Conservation (phyloP, 768 basidiomycete species). For the Kwoniella shandongensis region DNA sequence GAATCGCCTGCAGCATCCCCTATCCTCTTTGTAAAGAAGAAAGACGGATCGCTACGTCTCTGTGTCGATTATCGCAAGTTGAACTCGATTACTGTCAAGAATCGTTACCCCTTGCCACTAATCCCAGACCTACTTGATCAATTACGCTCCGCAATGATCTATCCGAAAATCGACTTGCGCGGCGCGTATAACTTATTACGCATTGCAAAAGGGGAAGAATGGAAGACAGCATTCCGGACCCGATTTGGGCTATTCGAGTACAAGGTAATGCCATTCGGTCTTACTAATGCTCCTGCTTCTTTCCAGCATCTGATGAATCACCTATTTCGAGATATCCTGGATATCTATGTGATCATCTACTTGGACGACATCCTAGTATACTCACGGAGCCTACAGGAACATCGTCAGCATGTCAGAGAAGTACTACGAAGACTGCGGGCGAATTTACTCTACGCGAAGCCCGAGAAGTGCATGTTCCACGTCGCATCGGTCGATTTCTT, state of each 20-base stretch:
- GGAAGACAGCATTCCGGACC: slow-evolving; percentile 57
- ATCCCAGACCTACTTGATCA: too few relatives aligned
- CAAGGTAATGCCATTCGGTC: slow-evolving; percentile 40
- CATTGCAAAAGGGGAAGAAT: slow-evolving; percentile 57
- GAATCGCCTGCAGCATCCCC: too few relatives aligned
- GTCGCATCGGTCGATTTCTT: slow-evolving; percentile 27
- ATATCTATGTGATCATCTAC: slow-evolving; percentile 23
- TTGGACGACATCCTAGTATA: slow-evolving; percentile 42
- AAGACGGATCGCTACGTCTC: too few relatives aligned
- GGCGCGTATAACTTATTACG: too few relatives aligned
- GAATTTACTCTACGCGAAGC: slow-evolving; percentile 20
- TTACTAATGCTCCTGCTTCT: slow-evolving; percentile 36
- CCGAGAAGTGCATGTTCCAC: slow-evolving; percentile 36
- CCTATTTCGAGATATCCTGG: slow-evolving; percentile 28
- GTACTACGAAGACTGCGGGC: slow-evolving; percentile 28
- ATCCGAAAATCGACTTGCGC: too few relatives aligned
- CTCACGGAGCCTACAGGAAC: slow-evolving; percentile 18
- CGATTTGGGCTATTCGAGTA: slow-evolving; percentile 34
- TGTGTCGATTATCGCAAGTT: too few relatives aligned
- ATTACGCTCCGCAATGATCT: too few relatives aligned
- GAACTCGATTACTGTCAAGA: too few relatives aligned
- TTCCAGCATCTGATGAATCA: slow-evolving; percentile 41
- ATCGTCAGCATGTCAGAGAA: slow-evolving; percentile 20
- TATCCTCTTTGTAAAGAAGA: too few relatives aligned
- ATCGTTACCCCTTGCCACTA: too few relatives aligned